A percentile compares a stretch with the other conserved stretches of the same genome.
Conservation (phyloP, 805 yeast genomes). For the Priceomyces melissophilus region DNA sequence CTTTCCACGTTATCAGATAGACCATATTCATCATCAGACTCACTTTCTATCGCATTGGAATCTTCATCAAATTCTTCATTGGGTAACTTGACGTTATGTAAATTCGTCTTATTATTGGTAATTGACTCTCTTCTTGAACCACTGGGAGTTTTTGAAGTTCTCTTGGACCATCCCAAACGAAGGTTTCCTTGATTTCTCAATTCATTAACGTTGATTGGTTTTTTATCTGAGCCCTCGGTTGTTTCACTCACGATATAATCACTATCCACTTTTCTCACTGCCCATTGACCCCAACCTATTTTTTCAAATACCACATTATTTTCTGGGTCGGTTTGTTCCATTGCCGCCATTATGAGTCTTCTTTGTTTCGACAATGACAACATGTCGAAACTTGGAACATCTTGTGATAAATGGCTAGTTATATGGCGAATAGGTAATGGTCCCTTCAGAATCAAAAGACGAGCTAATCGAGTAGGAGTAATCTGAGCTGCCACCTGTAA, state of each 20-base stretch:
- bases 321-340: conserved; percentile 65
- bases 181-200: conserved; percentile 30
- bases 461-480: conserved; percentile 74
- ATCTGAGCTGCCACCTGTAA: conserved; percentile 83
- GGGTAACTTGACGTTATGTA: conserved; percentile 48
- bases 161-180: conserved; percentile 41
- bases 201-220: conserved; percentile 29
- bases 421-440: conserved; percentile 90
- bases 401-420: conserved; percentile 69
- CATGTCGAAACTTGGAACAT: conserved; percentile 76
- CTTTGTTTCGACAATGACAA: conserved; percentile 85
- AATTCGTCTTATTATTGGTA: conserved; percentile 41
- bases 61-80: conserved; percentile 22
- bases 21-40: conserved; percentile 28
- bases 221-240: conserved; percentile 22
- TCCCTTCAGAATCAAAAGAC: conserved; percentile 66
- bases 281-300: conserved; percentile 99
- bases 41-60: conserved; percentile 24
- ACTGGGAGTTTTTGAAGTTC: conserved; percentile 12
- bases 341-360: conserved; percentile 82
- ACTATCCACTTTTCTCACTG: conserved; percentile 55
- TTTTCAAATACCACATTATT: conserved; percentile 77
- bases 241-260: conserved; percentile 49
- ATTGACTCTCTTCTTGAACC: conserved; percentile 48
- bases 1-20: conserved; percentile 11